Base-by-base conservation (phyloP, 2,329 filamentous ascomycete genomes). In the Periglandula ipomoeae region DNA sequence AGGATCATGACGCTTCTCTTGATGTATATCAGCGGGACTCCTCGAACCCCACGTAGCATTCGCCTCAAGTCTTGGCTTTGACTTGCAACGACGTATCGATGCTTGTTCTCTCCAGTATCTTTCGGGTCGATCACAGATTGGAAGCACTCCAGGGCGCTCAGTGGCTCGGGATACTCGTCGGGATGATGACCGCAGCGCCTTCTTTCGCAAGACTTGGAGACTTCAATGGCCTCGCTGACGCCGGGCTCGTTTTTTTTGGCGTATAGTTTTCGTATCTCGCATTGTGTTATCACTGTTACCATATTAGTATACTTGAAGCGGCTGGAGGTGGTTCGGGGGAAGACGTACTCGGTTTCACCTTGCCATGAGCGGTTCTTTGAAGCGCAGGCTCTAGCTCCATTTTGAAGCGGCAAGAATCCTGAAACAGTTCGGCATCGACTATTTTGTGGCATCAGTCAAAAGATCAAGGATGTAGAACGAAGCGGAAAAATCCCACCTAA, bases 391-490 rank as follows among this genome's bases (percentile, higher is more conserved):
- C 72, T n/a, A 96, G 73, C 53, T 95, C 86, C 85, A 96, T 95
- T 61, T 91, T 93, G 72, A 87, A 93, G 44, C 81, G 79, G 55
- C 85, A 81, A 20, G 89, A 83, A 64, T 94, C 88, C 60, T 80
- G 77, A 46, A 97, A 78, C 58, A 97, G 87, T 55, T 89, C 82
- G 51, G 88, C 87, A 63, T 95, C 90, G 52, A 96, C 82, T 81
- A 58, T 3, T 11, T 37, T 19, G 54, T 56, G 54, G 50, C 34
- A 27, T 48, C 20, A 40, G 50, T 48, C 17, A 44, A 15, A 20
- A 6, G 22, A 22, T 23, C 49, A 40, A 50, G 48, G 5, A 5
- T n/a, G 27, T 32, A 19, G 30, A 39, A 41, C 19, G 40, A 46
- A 47, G 39, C 22, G 19, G 39, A 17, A 50, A 61, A 71, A 50